Conservation (phyloP, 805 yeast species). For the Yarrowia porcina region DNA sequence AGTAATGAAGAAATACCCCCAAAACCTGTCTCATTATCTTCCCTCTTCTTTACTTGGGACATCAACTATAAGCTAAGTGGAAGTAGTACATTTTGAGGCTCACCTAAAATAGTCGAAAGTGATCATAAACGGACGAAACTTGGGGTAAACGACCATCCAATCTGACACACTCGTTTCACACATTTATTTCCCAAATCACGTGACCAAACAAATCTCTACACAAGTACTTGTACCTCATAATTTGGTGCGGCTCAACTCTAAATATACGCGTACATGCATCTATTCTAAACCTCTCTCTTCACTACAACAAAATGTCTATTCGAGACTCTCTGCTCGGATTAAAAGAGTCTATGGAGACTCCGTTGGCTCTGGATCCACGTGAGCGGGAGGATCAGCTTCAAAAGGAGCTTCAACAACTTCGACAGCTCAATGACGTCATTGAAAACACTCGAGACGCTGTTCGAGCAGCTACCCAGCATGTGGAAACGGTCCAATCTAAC, state of each 20-base stretch:
- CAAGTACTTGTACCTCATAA: too few species aligned
- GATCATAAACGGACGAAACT: too few species aligned
- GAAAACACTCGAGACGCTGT: background rate
- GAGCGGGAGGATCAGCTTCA: conserved; percentile 12
- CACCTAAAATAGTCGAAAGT: too few species aligned
- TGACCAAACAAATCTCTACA: too few species aligned
- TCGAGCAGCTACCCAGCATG: background rate
- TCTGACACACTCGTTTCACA: too few species aligned
- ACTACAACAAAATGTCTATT: background rate
- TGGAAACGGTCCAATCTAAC: conserved; percentile 5
- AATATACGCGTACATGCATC: background rate
- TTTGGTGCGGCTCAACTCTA: background rate
- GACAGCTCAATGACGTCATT: background rate
- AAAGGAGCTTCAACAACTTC: background rate
- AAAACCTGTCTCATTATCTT: too few species aligned
- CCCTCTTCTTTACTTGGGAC: too few species aligned
- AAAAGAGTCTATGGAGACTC: conserved; percentile 12
- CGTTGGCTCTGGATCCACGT: background rate
- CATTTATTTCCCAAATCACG: too few species aligned
- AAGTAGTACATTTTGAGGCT: too few species aligned
- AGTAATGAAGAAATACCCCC: too few species aligned
- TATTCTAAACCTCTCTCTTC: background rate
- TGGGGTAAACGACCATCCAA: too few species aligned
- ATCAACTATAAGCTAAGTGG: too few species aligned
- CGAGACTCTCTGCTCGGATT: conserved; percentile 2